A percentile compares a stretch with the other conserved stretches of the same genome.
Conservation (phyloP, 1,139 yeast species). For the Saccharomyces hybrid region DNA sequence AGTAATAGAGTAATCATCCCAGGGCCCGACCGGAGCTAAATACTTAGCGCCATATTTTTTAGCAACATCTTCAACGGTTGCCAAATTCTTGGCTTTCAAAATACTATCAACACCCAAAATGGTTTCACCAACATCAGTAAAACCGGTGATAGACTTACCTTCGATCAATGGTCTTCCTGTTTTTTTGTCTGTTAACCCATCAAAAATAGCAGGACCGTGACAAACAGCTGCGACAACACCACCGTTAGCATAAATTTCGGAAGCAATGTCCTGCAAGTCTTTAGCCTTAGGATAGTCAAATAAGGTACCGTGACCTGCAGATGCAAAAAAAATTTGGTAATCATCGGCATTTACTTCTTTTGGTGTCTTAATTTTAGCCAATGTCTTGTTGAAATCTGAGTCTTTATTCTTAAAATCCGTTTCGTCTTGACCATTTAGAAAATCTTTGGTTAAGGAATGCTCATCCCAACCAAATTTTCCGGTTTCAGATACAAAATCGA, state of each 20-base stretch:
- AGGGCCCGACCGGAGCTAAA: conserved; percentile 42
- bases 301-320: conserved; percentile 60
- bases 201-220: conserved; percentile 56
- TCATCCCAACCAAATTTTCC: conserved; percentile 50
- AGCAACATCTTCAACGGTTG: conserved; percentile 35
- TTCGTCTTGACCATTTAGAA: conserved; percentile 40
- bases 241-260: conserved; percentile 40
- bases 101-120: conserved; percentile 34
- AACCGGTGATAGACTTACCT: conserved; percentile 53
- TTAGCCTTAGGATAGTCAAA: conserved; percentile 50
- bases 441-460: conserved; percentile 39
- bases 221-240: conserved; percentile 59
- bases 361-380: conserved; percentile 30
- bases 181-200: conserved; percentile 36
- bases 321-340: conserved; percentile 47
- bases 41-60: conserved; percentile 39
- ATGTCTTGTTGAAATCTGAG: conserved; percentile 35
- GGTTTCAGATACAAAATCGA: conserved; percentile 49
- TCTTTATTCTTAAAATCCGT: conserved; percentile 34
- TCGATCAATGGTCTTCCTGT: conserved; percentile 41
- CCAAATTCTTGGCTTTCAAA: conserved; percentile 33
- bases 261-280: conserved; percentile 40
- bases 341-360: conserved; percentile 38
- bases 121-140: conserved; percentile 49
- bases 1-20: conserved; percentile 42